Conservation (phyloP, 805 yeast genomes). For the Cyberlindnera sargentensis region DNA sequence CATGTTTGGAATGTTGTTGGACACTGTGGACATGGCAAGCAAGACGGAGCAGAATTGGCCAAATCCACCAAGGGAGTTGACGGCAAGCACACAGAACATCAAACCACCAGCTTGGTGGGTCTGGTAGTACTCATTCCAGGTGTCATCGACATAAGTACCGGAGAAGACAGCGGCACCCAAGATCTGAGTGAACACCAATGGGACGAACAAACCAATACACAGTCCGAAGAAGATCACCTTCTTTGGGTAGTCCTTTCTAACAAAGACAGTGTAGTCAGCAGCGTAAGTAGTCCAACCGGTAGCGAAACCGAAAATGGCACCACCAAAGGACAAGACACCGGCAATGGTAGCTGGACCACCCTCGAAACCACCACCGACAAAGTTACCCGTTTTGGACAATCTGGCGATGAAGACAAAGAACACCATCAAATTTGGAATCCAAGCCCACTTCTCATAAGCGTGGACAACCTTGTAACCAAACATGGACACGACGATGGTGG, state of each 20-base stretch:
- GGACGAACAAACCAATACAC: conserved; percentile 54
- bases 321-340: conserved; percentile 71
- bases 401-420: conserved; percentile 77
- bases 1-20: conserved; percentile 91
- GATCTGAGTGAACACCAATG: conserved; percentile 65
- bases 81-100: conserved; percentile 68
- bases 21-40: conserved; percentile 77
- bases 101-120: conserved; percentile 71
- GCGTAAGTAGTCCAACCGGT: conserved; percentile 95
- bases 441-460: conserved; percentile 73
- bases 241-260: conserved; percentile 57
- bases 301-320: conserved; percentile 79
- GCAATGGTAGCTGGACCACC: conserved; percentile 71
- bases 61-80: conserved; percentile 76
- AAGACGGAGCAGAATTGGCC: conserved; percentile 87
- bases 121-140: conserved; percentile 45
- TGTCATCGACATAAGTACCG: conserved; percentile 43
- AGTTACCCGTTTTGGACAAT: conserved; percentile 58
- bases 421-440: conserved; percentile 75
- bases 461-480: conserved; percentile 85
- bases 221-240: conserved; percentile 58
- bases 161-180: conserved; percentile 85
- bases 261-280: conserved; percentile 86
- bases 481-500: conserved; percentile 67
- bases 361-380: conserved; percentile 43